These are phyloP conservation scores for Sanguinoderma infundibulare DNA, from an alignment of 1,284 basidiomycete genomes.

Conservation along the genomic window DNA sequence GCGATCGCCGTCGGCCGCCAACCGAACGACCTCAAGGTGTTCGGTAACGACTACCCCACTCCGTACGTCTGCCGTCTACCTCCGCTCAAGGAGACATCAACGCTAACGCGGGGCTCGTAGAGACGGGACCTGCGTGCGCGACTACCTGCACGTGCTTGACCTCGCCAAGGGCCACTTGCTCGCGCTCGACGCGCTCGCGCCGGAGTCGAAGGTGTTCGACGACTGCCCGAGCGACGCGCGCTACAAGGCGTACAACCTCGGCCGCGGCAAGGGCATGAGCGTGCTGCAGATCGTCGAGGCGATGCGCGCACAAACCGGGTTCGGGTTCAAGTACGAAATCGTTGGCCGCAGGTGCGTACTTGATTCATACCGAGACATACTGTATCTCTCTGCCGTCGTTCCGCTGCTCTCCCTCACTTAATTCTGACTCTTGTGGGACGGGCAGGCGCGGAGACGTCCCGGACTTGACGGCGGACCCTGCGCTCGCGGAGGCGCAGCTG, in stretches of 20 bases:
- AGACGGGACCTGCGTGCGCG: slow-evolving; percentile 96
- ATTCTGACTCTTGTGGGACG: not conserved
- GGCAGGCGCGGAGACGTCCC: slow-evolving; percentile 93
- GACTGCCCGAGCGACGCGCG: slow-evolving; percentile 55
- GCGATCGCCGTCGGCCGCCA: slow-evolving; percentile 96
- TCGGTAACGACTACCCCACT: slow-evolving; percentile 98
- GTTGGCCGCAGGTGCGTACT: slow-evolving; percentile 81
- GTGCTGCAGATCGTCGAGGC: slow-evolving; percentile 96
- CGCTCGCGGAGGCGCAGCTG: slow-evolving; percentile 91
- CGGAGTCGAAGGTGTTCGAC: slow-evolving; percentile 62
- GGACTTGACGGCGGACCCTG: slow-evolving; percentile 93
- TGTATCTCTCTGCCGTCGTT: not conserved
- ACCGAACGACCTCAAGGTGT: slow-evolving; percentile 86
- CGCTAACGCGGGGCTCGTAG: slow-evolving; percentile 38
- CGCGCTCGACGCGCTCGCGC: slow-evolving; percentile 85
- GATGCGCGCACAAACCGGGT: slow-evolving; percentile 92
- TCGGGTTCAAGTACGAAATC: slow-evolving; percentile 88
- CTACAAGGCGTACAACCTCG: slow-evolving; percentile 96
- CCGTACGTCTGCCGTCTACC: slow-evolving; percentile 53
- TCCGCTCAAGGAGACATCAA: not conserved
- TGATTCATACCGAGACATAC: too few species aligned
- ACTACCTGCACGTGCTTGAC: slow-evolving; percentile 98
- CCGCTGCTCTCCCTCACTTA: not conserved
- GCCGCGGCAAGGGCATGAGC: slow-evolving; percentile 91
- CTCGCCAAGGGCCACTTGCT: slow-evolving; percentile 93